Conservation (phyloP, 2,329 filamentous ascomycete species). For the Bipolaris bicolor region DNA sequence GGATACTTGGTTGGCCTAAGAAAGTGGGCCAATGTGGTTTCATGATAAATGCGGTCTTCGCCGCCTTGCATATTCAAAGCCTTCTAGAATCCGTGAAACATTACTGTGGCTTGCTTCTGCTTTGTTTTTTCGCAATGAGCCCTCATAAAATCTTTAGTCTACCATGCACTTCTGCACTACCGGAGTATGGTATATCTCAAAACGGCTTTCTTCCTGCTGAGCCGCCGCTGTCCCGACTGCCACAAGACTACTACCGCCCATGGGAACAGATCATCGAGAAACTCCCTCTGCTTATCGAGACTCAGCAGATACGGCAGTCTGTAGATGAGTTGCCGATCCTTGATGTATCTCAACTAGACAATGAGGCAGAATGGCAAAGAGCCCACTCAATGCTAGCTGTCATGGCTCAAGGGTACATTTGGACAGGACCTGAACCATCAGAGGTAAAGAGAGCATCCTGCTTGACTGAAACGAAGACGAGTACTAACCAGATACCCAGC, state of each 20-base stretch:
- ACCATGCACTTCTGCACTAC: slow-evolving; percentile 51
- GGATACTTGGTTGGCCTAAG: not conserved
- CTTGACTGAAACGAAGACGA: not conserved
- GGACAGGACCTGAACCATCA: slow-evolving; percentile 72
- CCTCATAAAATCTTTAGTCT: slow-evolving; percentile 34
- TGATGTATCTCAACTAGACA: slow-evolving; percentile 73
- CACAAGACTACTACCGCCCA: slow-evolving; percentile 83
- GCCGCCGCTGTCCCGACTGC: slow-evolving; percentile 72
- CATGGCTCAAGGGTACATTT: slow-evolving; percentile 78
- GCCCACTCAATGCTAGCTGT: slow-evolving; percentile 76
- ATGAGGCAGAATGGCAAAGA: slow-evolving; percentile 82
- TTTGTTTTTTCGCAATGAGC: slow-evolving; percentile 30
- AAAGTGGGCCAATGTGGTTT: slow-evolving; percentile 1
- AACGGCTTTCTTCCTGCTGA: slow-evolving; percentile 82
- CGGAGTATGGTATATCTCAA: slow-evolving; percentile 78
- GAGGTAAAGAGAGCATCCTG: slow-evolving; percentile 59
- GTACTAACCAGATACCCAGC: slow-evolving; percentile 25
- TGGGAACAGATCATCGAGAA: slow-evolving; percentile 83
- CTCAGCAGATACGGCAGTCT: slow-evolving; percentile 72
- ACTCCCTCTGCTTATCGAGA: slow-evolving; percentile 76
- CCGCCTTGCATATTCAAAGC: slow-evolving; percentile 17
- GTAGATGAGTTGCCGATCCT: slow-evolving; percentile 77
- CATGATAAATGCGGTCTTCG: slow-evolving; percentile 29
- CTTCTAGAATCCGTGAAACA: not conserved
- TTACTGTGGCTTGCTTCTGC: not conserved